Percentiles rank a stretch among this genome's conserved stretches.
Conservation (phyloP, 129 eudicot genomes). For the Artemisia argyi region DNA sequence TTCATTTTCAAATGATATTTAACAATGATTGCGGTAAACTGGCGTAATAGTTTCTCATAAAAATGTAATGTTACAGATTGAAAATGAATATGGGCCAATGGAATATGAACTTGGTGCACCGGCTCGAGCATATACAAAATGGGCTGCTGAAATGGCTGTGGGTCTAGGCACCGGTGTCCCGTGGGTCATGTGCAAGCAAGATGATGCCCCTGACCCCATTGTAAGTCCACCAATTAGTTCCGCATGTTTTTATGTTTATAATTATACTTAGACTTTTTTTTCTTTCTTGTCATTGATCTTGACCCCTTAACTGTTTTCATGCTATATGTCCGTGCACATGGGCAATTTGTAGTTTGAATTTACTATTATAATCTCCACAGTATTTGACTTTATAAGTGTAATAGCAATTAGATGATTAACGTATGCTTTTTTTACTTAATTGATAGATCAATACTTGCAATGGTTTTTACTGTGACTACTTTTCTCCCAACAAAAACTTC, state of each 20-base stretch:
- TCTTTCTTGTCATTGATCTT: constrained; percentile 10
- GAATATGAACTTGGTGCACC: constrained; percentile 88
- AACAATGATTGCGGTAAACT: not conserved
- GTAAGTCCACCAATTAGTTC: constrained; percentile 49
- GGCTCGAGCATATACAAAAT: constrained; percentile 69
- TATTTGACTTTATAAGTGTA: not conserved
- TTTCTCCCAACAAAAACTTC: constrained; percentile 87
- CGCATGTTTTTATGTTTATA: constrained; percentile 12
- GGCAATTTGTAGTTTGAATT: no score
- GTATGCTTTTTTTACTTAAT: not conserved
- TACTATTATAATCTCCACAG: no score
- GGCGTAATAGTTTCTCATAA: not conserved
- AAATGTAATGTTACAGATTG: constrained; percentile 59
- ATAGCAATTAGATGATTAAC: not conserved
- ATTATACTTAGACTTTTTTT: constrained; percentile 18
- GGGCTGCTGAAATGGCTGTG: constrained; percentile 99
- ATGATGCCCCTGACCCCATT: constrained; percentile 98
- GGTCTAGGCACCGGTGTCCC: constrained; percentile 94
- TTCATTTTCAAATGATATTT: not conserved
- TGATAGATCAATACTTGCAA: constrained; percentile 94
- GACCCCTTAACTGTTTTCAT: constrained; percentile 26
- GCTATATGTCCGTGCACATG: constrained; percentile 25
- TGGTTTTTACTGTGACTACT: constrained; percentile 96
- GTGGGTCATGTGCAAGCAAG: constrained; percentile 99
- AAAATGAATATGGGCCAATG: constrained; percentile 97